phyloP scores from a whole-genome alignment of 2,329 filamentous ascomycete genomes.

The Alternaria triticimaculans region DNA sequence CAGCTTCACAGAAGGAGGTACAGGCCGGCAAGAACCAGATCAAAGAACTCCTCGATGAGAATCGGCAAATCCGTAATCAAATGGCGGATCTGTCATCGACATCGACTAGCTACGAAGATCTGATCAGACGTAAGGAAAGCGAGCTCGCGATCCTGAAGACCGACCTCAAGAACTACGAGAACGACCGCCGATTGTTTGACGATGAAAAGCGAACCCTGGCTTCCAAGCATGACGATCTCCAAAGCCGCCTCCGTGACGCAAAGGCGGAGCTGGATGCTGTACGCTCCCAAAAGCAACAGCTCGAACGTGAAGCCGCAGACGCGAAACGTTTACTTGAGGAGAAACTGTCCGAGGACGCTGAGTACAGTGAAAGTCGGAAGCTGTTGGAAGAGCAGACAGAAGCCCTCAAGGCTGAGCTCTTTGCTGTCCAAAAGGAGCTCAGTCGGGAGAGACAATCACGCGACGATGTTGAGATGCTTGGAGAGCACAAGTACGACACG shows the following conservation, averaged over 20 bases:
- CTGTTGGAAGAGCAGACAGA: constrained; percentile 87
- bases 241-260: constrained; percentile 77
- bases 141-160: constrained; percentile 84
- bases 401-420: constrained; percentile 84
- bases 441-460: constrained; percentile 91
- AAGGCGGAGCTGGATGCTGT: constrained; percentile 89
- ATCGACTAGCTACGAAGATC: constrained; percentile 92
- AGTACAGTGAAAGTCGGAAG: constrained; percentile 78
- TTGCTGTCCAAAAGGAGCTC: constrained; percentile 83
- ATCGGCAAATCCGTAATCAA: constrained; percentile 81
- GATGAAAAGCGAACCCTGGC: constrained; percentile 75
- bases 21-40: constrained; percentile 75
- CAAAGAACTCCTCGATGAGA: constrained; percentile 78
- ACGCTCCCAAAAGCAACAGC: constrained; percentile 80
- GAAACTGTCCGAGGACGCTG: constrained; percentile 86
- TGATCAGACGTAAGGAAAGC: constrained; percentile 92
- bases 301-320: constrained; percentile 88
- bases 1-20: constrained; percentile 78
- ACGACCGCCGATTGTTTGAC: constrained; percentile 79
- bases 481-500: constrained; percentile 83
- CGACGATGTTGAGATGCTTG: constrained; percentile 89
- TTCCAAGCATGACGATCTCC: constrained; percentile 79
- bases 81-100: constrained; percentile 87
- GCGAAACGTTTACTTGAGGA: constrained; percentile 86
- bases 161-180: constrained; percentile 83